These are phyloP conservation scores for Malus hybrid DNA, from an alignment of 331 rosid genomes.

Conservation along the genomic window DNA sequence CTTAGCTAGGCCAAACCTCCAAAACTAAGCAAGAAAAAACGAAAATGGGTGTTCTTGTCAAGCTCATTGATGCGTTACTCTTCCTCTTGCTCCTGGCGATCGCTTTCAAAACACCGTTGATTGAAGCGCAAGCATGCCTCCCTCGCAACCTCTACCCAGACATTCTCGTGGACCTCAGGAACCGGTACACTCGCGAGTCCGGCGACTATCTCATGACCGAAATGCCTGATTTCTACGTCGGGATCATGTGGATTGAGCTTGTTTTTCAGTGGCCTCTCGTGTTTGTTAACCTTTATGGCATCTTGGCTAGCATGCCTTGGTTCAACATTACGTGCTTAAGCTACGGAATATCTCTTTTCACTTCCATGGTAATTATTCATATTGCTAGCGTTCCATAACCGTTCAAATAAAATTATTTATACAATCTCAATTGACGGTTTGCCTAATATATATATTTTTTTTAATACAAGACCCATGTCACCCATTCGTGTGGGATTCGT, in stretches of 20 bases:
- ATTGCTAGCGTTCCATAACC: neutral
- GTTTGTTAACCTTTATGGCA: constrained; percentile 44
- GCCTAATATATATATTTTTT: no score
- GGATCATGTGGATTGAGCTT: constrained; percentile 55
- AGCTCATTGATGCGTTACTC: constrained; percentile 32
- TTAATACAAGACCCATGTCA: no score
- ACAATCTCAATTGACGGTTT: neutral
- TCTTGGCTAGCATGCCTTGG: constrained; percentile 43
- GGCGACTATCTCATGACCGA: constrained; percentile 50
- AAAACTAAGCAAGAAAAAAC: neutral
- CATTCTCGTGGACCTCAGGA: constrained; percentile 30
- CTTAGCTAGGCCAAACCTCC: neutral
- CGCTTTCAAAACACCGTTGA: constrained; percentile 41
- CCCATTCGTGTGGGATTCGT: no score
- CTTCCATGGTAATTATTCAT: constrained; percentile 41
- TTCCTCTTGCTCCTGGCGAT: constrained; percentile 36
- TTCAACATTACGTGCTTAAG: constrained; percentile 57
- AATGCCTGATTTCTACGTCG: constrained; percentile 51
- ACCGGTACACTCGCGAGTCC: constrained; percentile 31
- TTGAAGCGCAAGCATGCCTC: constrained; percentile 43
- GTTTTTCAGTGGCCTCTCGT: constrained; percentile 63
- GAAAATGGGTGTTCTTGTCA: constrained; percentile 38
- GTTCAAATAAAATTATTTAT: neutral
- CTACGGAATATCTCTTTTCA: constrained; percentile 47
- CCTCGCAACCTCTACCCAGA: constrained; percentile 43